phyloP scores from a whole-genome alignment of 441 rosid genomes.

The Hura crepitans region DNA sequence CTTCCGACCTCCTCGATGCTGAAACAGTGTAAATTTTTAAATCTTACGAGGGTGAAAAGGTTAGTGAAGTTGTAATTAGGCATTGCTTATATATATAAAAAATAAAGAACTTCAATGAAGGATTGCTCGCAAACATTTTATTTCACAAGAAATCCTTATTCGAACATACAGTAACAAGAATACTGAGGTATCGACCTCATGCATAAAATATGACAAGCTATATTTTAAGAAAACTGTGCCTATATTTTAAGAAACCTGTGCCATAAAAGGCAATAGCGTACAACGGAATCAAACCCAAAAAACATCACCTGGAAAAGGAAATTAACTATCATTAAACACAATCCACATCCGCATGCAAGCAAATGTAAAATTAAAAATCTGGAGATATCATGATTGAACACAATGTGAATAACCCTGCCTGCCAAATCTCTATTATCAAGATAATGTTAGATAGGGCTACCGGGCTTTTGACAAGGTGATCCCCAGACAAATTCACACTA shows the following conservation, averaged over 20 bases:
- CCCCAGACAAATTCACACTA: neutral
- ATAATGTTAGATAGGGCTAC: neutral
- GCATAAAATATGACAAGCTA: constrained; percentile 4
- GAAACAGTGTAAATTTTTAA: too few relatives aligned
- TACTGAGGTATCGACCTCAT: constrained; percentile 17
- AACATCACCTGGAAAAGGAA: constrained; percentile 24
- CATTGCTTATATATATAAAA: neutral
- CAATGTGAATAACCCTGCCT: neutral
- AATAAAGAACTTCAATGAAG: neutral
- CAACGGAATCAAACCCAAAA: neutral
- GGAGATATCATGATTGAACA: neutral
- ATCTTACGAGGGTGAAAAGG: too few relatives aligned
- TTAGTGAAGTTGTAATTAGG: too few relatives aligned
- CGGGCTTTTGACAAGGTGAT: neutral
- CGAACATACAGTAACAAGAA: constrained; percentile 21
- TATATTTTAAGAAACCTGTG: neutral
- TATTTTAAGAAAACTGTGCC: too few relatives aligned
- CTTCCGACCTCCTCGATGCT: too few relatives aligned
- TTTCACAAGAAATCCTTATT: constrained; percentile 6
- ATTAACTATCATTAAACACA: neutral
- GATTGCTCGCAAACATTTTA: neutral
- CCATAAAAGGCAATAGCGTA: constrained; percentile 1
- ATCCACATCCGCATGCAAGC: neutral
- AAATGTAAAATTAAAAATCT: neutral
- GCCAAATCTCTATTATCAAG: neutral